phyloP scores from a whole-genome alignment of 129 eudicot genomes.

The Pittosporum tobira region DNA sequence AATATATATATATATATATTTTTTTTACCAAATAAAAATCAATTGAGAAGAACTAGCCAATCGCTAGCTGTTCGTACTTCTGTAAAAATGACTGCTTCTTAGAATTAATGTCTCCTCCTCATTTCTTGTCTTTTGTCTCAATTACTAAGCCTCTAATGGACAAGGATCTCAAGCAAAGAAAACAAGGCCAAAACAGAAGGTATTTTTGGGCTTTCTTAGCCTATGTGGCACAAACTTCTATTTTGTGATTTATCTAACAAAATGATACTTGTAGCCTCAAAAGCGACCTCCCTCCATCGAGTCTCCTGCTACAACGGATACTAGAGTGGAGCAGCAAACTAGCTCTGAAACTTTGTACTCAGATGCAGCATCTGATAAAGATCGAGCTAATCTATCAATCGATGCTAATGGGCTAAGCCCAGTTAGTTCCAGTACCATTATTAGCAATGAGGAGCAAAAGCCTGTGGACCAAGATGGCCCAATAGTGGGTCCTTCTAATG shows the following conservation, averaged over 20 bases:
- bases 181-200: constrained; percentile 57
- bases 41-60: background rate
- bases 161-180: constrained; percentile 69
- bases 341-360: constrained; percentile 31
- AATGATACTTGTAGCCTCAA: constrained; percentile 30
- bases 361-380: constrained; percentile 33
- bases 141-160: constrained; percentile 56
- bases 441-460: constrained; percentile 33
- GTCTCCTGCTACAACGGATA: constrained; percentile 29
- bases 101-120: constrained; percentile 6
- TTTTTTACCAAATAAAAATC: too few relatives aligned
- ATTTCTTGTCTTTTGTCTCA: constrained; percentile 2
- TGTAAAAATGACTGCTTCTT: constrained; percentile 15
- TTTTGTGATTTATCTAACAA: constrained; percentile 21
- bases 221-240: constrained; percentile 3
- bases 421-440: constrained; percentile 19
- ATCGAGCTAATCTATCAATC: constrained; percentile 17
- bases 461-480: constrained; percentile 28
- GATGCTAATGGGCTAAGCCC: constrained; percentile 27
- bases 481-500: constrained; percentile 24
- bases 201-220: constrained; percentile 17
- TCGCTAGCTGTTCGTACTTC: constrained; percentile 11
- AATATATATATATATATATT: too few relatives aligned
- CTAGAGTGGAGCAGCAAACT: constrained; percentile 33
- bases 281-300: constrained; percentile 37